Conservation (phyloP, 2,329 filamentous ascomycete genomes). For the Aspergillus ibericus region DNA sequence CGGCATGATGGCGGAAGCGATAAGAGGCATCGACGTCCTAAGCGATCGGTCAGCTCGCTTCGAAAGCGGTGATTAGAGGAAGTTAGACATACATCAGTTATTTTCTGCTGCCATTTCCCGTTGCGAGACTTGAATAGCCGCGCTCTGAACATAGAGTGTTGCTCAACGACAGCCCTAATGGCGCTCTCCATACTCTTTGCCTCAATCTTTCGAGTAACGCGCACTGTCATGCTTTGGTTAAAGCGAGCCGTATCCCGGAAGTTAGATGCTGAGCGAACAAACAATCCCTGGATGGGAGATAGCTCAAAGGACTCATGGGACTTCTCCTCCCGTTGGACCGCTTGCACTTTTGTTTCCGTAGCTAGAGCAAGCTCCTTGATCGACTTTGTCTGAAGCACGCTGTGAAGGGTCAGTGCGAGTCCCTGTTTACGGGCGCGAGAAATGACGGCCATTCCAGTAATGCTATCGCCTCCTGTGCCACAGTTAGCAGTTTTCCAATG, state of each 20-base stretch:
- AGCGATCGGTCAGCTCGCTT: conserved; percentile 11
- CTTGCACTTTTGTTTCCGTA: conserved; percentile 20
- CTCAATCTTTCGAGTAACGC: conserved; percentile 27
- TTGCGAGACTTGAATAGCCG: conserved; percentile 24
- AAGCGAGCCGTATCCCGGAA: conserved; percentile 30
- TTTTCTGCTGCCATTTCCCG: conserved; percentile 31
- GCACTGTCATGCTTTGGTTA: conserved; percentile 38
- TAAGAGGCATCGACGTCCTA: conserved; percentile 35
- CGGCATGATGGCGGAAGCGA: conserved; percentile 30
- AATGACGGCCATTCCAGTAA: conserved; percentile 41
- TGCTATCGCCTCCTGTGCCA: conserved; percentile 39
- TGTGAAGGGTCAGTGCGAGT: conserved; percentile 34
- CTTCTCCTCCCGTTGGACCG: conserved; percentile 26
- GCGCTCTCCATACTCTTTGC: conserved; percentile 27
- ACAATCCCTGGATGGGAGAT: conserved; percentile 38
- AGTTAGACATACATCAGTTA: conserved; percentile 22
- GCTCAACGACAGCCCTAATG: conserved; percentile 30
- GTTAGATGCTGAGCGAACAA: conserved; percentile 25
- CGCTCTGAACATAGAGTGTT: conserved; percentile 38
- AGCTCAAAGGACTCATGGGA: conserved; percentile 29
- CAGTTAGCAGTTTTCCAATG: conserved; percentile 10
- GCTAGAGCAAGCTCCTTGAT: conserved; percentile 32
- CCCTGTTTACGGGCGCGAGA: conserved; percentile 39
- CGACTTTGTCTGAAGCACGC: conserved; percentile 36
- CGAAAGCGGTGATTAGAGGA: neutral